Conservation (phyloP, 441 rosid species). For the Pelargonium fulgidum region DNA sequence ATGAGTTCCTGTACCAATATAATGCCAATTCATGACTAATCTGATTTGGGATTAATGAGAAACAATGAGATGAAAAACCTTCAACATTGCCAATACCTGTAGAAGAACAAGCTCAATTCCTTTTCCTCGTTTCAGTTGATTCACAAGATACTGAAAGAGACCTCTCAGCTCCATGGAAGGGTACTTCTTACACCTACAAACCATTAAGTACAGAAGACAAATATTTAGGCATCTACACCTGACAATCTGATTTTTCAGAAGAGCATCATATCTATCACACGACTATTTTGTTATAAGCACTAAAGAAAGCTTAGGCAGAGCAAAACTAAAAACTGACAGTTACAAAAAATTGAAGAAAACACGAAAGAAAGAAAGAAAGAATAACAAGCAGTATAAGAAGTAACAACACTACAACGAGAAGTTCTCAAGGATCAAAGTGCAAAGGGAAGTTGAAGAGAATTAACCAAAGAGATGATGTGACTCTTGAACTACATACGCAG, state of each 20-base stretch:
- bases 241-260: conserved; percentile 5
- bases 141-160: conserved; percentile 96
- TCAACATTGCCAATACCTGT: conserved; percentile 50
- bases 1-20: conserved; percentile 68
- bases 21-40: conserved; percentile 24
- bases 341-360: not conserved
- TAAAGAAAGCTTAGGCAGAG: too few species aligned
- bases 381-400: too few species aligned
- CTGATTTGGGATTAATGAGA: conserved; percentile 13
- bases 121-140: conserved; percentile 90
- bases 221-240: not conserved
- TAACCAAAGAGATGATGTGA: too few species aligned
- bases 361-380: not conserved
- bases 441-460: too few species aligned
- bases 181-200: conserved; percentile 89
- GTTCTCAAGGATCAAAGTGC: too few species aligned
- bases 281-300: not conserved
- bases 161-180: conserved; percentile 99
- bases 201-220: conserved; percentile 15
- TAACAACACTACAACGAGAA: too few species aligned
- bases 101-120: conserved; percentile 98
- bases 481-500: too few species aligned
- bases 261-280: conserved; percentile 5
- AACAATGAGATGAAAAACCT: conserved; percentile 17
- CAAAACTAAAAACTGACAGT: too few species aligned